Percentiles rank a stretch among this genome's conserved stretches.
phyloP scores from a whole-genome alignment of 2,329 filamentous ascomycete genomes.

The Bimuria novae-zelandiae region DNA sequence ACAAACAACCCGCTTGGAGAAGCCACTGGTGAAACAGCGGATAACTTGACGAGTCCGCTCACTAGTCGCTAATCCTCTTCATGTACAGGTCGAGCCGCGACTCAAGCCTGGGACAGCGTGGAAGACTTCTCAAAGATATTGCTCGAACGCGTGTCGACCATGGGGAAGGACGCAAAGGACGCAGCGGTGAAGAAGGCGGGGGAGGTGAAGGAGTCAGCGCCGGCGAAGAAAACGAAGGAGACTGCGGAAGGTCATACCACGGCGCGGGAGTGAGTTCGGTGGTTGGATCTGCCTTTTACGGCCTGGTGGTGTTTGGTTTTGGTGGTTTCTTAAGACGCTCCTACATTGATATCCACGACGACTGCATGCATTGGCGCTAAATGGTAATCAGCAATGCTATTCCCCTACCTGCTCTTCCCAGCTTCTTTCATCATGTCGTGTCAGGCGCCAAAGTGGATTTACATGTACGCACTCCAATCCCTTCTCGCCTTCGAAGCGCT shows the following conservation, averaged over 20 bases:
- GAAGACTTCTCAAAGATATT: slow-evolving; percentile 24
- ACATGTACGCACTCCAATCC: not conserved
- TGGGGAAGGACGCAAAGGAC: slow-evolving; percentile 19
- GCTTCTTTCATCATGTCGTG: too few species aligned
- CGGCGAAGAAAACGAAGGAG: not conserved
- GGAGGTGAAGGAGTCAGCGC: not conserved
- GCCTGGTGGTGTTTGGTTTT: too few species aligned
- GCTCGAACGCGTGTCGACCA: slow-evolving; percentile 25
- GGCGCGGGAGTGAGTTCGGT: not conserved
- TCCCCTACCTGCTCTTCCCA: too few species aligned
- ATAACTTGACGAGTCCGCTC: slow-evolving; percentile 41
- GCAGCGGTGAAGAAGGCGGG: slow-evolving; percentile 1
- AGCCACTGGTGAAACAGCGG: slow-evolving; percentile 42
- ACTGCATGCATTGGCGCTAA: not conserved
- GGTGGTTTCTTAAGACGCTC: not conserved
- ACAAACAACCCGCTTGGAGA: slow-evolving; percentile 45
- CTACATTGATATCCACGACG: not conserved
- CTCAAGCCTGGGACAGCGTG: slow-evolving; percentile 28
- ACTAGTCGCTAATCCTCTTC: slow-evolving; percentile 43
- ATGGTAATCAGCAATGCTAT: not conserved
- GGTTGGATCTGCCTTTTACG: not conserved
- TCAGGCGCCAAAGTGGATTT: too few species aligned
- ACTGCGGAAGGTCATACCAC: not conserved
- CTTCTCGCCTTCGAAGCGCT: not conserved
- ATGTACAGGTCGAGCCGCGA: slow-evolving; percentile 28